phyloP scores from a whole-genome alignment of 148 eudicot genomes.

The Chenopodium album region DNA sequence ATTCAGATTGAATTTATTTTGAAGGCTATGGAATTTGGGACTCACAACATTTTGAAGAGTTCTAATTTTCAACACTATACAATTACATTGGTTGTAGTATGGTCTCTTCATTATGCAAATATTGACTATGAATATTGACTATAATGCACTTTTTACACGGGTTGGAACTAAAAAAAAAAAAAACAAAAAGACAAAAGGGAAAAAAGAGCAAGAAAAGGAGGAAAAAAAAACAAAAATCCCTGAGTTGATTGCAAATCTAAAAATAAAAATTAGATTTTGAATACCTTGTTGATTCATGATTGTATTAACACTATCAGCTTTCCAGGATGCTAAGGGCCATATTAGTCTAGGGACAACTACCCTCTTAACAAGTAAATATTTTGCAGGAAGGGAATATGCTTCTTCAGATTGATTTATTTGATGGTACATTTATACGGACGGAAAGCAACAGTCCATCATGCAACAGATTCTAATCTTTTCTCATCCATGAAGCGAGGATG shows the following conservation, averaged over 20 bases:
- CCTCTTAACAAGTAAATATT: slow-evolving; percentile 13
- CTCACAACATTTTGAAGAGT: not conserved
- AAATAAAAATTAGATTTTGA: not conserved
- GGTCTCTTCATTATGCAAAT: too few species aligned
- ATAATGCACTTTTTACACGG: not conserved
- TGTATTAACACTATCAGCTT: slow-evolving; percentile 16
- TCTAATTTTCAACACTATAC: not conserved
- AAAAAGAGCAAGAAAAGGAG: not conserved
- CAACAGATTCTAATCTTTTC: slow-evolving; percentile 23
- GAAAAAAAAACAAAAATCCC: slow-evolving; percentile 5
- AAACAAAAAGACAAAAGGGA: not conserved
- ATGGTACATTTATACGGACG: slow-evolving; percentile 17
- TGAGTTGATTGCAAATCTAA: slow-evolving; percentile 7
- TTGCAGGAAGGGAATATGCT: slow-evolving; percentile 20
- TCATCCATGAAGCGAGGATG: slow-evolving; percentile 13
- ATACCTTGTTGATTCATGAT: slow-evolving; percentile 15
- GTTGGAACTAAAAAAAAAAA: not conserved
- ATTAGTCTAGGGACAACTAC: slow-evolving; percentile 25
- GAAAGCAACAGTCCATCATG: slow-evolving; percentile 7
- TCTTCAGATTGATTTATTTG: slow-evolving; percentile 16
- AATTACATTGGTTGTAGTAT: not conserved
- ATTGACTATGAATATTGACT: not conserved
- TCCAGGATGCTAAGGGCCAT: slow-evolving; percentile 30
- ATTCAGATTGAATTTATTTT: not conserved
- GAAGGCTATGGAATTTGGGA: not conserved